A percentile compares a stretch with the other conserved stretches of the same genome.
phyloP scores from a whole-genome alignment of 306 rosid genomes.

The Elaeagnus macrophylla region DNA sequence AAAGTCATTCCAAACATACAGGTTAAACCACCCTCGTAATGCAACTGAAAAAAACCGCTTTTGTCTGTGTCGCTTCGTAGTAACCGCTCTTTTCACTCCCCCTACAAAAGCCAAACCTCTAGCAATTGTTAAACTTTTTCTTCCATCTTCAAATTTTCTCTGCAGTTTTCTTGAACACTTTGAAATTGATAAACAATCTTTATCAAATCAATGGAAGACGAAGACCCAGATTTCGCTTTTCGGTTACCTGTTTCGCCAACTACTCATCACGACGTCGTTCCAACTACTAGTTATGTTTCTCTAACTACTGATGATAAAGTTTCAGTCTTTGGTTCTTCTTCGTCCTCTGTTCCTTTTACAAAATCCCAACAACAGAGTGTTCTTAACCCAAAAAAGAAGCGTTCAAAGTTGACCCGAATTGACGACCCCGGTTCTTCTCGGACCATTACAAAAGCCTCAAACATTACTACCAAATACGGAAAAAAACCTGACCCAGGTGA shows the following conservation, averaged over 20 bases:
- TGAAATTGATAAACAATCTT: neutral
- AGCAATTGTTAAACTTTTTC: neutral
- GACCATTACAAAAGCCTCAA: slow-evolving; percentile 10
- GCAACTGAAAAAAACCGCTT: slow-evolving; percentile 24
- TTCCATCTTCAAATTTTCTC: neutral
- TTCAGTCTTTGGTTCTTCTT: neutral
- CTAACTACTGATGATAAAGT: no score
- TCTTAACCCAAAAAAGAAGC: slow-evolving; percentile 30
- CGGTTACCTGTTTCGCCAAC: neutral
- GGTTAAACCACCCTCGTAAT: neutral
- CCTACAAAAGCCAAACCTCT: slow-evolving; percentile 13
- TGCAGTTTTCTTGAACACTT: neutral
- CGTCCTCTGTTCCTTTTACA: no score
- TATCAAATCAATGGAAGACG: slow-evolving; percentile 6
- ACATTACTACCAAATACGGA: slow-evolving; percentile 2
- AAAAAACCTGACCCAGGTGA: slow-evolving; percentile 1
- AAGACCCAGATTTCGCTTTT: slow-evolving; percentile 1
- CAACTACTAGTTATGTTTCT: no score
- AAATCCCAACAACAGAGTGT: no score
- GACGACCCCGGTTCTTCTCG: neutral
- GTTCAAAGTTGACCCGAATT: slow-evolving; percentile 20
- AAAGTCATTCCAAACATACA: neutral
- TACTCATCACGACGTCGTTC: no score
- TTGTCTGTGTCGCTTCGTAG: neutral
- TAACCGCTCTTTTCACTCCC: neutral